A percentile compares a stretch with the other conserved stretches of the same genome.
Conservation (phyloP, 257 asterid species). For the Hygrophila difformis region DNA sequence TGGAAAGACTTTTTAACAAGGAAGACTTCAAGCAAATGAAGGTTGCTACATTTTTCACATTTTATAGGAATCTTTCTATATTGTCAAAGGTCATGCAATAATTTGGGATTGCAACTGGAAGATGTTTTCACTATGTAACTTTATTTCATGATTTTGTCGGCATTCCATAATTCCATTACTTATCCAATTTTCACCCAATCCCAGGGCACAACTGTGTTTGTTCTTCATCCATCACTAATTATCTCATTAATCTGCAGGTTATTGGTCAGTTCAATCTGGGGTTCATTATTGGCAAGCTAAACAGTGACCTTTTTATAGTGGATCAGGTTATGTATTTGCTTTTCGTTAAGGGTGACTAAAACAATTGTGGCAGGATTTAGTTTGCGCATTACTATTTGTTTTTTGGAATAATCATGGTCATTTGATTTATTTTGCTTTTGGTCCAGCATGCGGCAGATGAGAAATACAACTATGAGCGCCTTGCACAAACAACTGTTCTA, state of each 20-base stretch:
- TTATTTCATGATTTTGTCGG: constrained; percentile 1
- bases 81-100: constrained; percentile 8
- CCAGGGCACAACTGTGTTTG: background rate
- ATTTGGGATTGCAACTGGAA: constrained; percentile 7
- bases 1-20: constrained; percentile 86
- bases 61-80: constrained; percentile 12
- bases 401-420: constrained; percentile 4
- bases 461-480: constrained; percentile 79
- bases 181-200: too few species aligned
- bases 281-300: constrained; percentile 81
- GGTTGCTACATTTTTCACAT: constrained; percentile 31
- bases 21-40: constrained; percentile 79
- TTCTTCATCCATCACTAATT: constrained; percentile 11
- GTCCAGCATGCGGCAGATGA: constrained; percentile 99
- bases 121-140: constrained; percentile 4
- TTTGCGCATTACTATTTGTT: constrained; percentile 3
- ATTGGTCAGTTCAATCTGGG: constrained; percentile 98
- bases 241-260: constrained; percentile 42
- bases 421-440: constrained; percentile 15
- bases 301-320: constrained; percentile 84
- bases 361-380: constrained; percentile 5
- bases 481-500: constrained; percentile 74
- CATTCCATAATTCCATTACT: constrained; percentile 8
- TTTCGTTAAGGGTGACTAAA: constrained; percentile 9
- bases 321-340: constrained; percentile 68